Base-by-base conservation (phyloP, 1,139 yeast species). In the Lodderomyces beijingensis region DNA sequence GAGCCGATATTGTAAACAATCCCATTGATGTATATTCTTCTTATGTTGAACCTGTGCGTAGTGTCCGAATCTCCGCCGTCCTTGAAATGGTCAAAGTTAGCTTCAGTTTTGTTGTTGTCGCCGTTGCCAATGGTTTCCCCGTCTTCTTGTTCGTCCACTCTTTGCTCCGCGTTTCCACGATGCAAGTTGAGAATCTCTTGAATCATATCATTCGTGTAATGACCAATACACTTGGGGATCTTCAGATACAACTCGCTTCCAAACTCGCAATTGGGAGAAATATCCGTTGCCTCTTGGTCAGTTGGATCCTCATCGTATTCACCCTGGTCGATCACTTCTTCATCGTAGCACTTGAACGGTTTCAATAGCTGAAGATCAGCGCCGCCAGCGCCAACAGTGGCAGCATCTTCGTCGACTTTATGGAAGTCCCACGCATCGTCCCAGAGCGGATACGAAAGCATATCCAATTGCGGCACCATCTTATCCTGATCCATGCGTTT, bases 161-260 rank as follows among this genome's bases (percentile, higher is more conserved):
- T 31, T 5, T 34, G 41, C 41, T 68, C 74, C 1, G 74, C 74
- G 42, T 66, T 53, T 1, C 74, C 74, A 17, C 74, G 44, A 39
- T 64, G 54, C 35, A 68, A 53, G 35, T 59, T 57, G 25, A 59
- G 47, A 48, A 65, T 45, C 16, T 45, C 47, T 11, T 51, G 42
- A 12, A 66, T 49, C 15, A 63, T 41, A 30, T 55, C 61, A 31
- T 62, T 54, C 15, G 63, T 38, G 38, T 53, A 66, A 41, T 68
- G 74, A 2, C 61, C 44, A 11, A 65, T 45, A 28, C 59, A 54
- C 4, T 43, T 32, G 10, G 55, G 47, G 31, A 62, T 40, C 31
- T 38, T 28, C 8, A 33, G 9, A 37, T 38, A 38, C 15, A 38
- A 12, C 15, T 36, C 24, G 16, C 36, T 31, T 15, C 43, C 33